Conservation (phyloP, 139 green algal species). For the Astrephomene gubernaculifera region DNA sequence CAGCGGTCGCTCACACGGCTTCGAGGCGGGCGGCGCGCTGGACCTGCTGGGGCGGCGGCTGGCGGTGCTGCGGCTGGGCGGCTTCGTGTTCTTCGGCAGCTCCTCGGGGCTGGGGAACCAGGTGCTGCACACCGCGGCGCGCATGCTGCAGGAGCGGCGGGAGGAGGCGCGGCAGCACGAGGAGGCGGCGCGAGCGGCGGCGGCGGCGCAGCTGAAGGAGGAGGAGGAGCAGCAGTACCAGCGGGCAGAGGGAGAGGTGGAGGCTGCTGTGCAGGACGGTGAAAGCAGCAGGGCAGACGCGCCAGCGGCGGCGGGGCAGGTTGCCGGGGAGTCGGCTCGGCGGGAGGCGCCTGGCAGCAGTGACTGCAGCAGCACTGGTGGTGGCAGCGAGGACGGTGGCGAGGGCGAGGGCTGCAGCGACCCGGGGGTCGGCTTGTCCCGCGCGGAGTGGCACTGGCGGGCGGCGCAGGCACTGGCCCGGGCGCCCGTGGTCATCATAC, state of each 20-base stretch:
- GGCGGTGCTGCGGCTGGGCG: slow-evolving; percentile 67
- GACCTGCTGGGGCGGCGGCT: slow-evolving; percentile 50
- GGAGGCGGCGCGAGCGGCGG: slow-evolving; percentile 20
- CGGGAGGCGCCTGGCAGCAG: background rate
- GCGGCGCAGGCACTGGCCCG: slow-evolving; percentile 26
- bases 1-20: slow-evolving; percentile 27
- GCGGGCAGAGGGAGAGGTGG: background rate
- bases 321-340: background rate
- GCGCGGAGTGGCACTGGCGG: slow-evolving; percentile 25
- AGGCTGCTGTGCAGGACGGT: background rate
- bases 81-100: slow-evolving; percentile 90
- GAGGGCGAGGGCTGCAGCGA: background rate
- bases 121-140: slow-evolving; percentile 53
- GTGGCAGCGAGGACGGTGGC: background rate
- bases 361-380: background rate
- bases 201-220: background rate
- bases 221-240: background rate
- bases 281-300: background rate
- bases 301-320: background rate
- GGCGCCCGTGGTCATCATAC: slow-evolving; percentile 50
- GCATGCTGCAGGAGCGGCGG: slow-evolving; percentile 31
- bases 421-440: too few species aligned
- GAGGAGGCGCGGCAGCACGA: slow-evolving; percentile 37
- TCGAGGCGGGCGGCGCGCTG: slow-evolving; percentile 17
- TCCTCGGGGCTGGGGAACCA: slow-evolving; percentile 67